Evolutionary conservation across 805 yeast species (phyloP).

Genomic region (Zygosaccharomyces bailii): DNA sequence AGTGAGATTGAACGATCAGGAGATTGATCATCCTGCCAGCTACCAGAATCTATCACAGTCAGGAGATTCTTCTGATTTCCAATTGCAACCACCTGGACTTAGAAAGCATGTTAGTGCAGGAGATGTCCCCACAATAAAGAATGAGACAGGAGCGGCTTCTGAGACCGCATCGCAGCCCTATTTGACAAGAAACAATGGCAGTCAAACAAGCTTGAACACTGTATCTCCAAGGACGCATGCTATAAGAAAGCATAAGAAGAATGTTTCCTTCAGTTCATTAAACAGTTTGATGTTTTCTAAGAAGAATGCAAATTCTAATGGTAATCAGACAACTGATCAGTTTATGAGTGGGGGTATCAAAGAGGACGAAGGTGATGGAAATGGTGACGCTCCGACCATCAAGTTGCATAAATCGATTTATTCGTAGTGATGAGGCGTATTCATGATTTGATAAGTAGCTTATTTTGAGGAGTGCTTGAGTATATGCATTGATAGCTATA

Average conservation of each 20-base stretch:
- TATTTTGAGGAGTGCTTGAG: neutral
- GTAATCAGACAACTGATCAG: slow-evolving; percentile 24
- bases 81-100: slow-evolving; percentile 5
- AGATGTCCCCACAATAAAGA: slow-evolving; percentile 12
- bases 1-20: slow-evolving; percentile 23
- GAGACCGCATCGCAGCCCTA: slow-evolving; percentile 17
- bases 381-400: slow-evolving; percentile 19
- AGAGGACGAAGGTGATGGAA: slow-evolving; percentile 30
- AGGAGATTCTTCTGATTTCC: slow-evolving; percentile 4
- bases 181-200: slow-evolving; percentile 21
- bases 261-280: slow-evolving; percentile 35
- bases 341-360: slow-evolving; percentile 32
- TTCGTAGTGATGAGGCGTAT: slow-evolving; percentile 14
- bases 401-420: slow-evolving; percentile 33
- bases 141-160: slow-evolving; percentile 7
- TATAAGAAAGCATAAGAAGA: slow-evolving; percentile 34
- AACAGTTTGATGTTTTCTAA: slow-evolving; percentile 36
- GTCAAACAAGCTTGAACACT: slow-evolving; percentile 24
- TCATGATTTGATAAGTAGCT: neutral
- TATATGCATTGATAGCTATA: neutral
- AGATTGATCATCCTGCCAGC: slow-evolving; percentile 9
- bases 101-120: slow-evolving; percentile 16
- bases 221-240: slow-evolving; percentile 27
- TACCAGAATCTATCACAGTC: slow-evolving; percentile 7
- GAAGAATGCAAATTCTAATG: slow-evolving; percentile 24